Conservation (phyloP, 2,329 filamentous ascomycete species). For the Paecilomyces niveus region DNA sequence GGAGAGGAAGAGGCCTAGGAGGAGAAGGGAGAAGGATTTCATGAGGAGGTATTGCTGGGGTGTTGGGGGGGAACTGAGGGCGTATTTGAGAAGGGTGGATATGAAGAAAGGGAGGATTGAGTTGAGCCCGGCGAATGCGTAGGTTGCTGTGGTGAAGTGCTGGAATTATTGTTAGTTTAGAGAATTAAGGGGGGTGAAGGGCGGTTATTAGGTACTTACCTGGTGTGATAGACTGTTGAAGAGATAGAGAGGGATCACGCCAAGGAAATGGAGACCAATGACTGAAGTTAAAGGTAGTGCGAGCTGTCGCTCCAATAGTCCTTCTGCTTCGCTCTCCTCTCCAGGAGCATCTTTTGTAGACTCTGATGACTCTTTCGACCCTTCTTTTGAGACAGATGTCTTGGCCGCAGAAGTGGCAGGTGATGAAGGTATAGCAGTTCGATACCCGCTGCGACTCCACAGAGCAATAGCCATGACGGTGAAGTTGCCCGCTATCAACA, state of each 20-base stretch:
- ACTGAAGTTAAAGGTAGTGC: constrained; percentile 61
- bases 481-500: constrained; percentile 90
- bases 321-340: constrained; percentile 11
- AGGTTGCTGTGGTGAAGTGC: constrained; percentile 56
- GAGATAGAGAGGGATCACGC: constrained; percentile 73
- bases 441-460: constrained; percentile 81
- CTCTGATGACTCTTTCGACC: constrained; percentile 8
- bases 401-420: constrained; percentile 7
- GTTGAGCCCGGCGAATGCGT: constrained; percentile 41
- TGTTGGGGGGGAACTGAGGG: constrained; percentile 45
- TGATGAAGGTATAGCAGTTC: constrained; percentile 15
- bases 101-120: background rate
- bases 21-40: constrained; percentile 85
- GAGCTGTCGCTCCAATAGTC: constrained; percentile 32
- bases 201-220: constrained; percentile 44
- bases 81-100: constrained; percentile 39
- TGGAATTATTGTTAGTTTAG: constrained; percentile 23
- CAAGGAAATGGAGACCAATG: constrained; percentile 64
- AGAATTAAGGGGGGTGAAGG: background rate
- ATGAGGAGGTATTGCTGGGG: constrained; percentile 68
- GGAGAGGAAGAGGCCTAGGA: constrained; percentile 85
- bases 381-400: constrained; percentile 11
- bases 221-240: constrained; percentile 67
- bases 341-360: constrained; percentile 8
- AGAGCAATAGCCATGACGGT: constrained; percentile 89